Conservation (phyloP, 2,329 filamentous ascomycete species). For the Fusarium sp. region DNA sequence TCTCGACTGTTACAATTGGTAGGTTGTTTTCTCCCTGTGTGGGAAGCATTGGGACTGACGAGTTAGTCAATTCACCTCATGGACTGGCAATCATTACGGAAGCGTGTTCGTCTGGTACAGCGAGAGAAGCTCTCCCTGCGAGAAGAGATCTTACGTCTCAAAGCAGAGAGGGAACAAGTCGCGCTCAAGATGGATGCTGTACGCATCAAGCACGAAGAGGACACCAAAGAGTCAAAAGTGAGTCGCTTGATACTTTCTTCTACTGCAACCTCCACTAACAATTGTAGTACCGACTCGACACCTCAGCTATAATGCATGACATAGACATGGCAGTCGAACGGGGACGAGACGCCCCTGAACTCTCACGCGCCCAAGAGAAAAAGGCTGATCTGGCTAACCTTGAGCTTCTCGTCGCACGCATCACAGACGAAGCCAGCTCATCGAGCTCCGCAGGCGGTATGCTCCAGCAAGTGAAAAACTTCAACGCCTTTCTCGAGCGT, state of each 20-base stretch:
- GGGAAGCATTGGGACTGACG: slow-evolving; percentile 3
- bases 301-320: slow-evolving; percentile 69
- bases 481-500: slow-evolving; percentile 71
- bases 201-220: slow-evolving; percentile 66
- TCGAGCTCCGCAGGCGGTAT: slow-evolving; percentile 60
- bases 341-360: slow-evolving; percentile 58
- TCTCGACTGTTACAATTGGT: slow-evolving; percentile 68
- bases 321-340: slow-evolving; percentile 67
- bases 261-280: neutral
- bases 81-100: slow-evolving; percentile 64
- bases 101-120: slow-evolving; percentile 65
- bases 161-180: slow-evolving; percentile 68
- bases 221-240: slow-evolving; percentile 62
- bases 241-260: slow-evolving; percentile 20
- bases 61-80: slow-evolving; percentile 68
- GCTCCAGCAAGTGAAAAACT: slow-evolving; percentile 66
- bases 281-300: slow-evolving; percentile 55
- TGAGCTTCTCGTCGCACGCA: slow-evolving; percentile 64
- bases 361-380: slow-evolving; percentile 57
- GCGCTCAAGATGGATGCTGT: slow-evolving; percentile 70
- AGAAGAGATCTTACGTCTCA: slow-evolving; percentile 67
- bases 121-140: slow-evolving; percentile 66
- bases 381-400: slow-evolving; percentile 64
- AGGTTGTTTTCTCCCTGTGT: slow-evolving; percentile 40
- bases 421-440: slow-evolving; percentile 63